Conservation (phyloP, 352 stramenopile genomes). For the Phytophthora vignae region DNA sequence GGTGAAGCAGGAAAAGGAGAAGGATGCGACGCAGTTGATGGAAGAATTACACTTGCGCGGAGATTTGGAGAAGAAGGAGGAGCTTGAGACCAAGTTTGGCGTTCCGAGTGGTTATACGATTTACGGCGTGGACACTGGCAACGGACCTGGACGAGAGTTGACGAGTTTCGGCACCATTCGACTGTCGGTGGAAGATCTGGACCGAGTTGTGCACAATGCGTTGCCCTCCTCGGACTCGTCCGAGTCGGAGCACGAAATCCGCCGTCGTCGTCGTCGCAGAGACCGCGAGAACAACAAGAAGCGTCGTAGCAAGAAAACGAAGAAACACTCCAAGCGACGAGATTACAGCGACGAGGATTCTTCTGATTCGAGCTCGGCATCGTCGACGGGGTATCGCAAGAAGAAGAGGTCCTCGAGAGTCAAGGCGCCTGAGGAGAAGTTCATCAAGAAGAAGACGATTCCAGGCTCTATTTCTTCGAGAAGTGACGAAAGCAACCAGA, state of each 20-base stretch:
- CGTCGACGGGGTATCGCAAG: conserved; percentile 13
- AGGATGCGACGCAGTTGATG: conserved; percentile 11
- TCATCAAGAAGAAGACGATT: not conserved
- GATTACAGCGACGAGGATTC: conserved; percentile 9
- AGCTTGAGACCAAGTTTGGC: not conserved
- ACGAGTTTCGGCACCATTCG: conserved; percentile 27
- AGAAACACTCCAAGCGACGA: conserved; percentile 18
- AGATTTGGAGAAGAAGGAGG: conserved; percentile 9
- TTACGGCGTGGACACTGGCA: not conserved
- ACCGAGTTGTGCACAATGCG: conserved; percentile 44
- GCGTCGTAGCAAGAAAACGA: conserved; percentile 7
- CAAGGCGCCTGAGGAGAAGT: conserved; percentile 1
- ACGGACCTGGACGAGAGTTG: not conserved
- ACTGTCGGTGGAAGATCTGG: conserved; percentile 30
- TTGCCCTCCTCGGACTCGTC: conserved; percentile 49
- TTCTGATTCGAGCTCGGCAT: conserved; percentile 15
- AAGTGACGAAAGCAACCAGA: conserved; percentile 17
- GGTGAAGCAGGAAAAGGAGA: conserved; percentile 10
- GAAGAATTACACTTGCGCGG: conserved; percentile 11
- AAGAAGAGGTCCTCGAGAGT: not conserved
- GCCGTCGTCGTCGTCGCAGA: conserved; percentile 20
- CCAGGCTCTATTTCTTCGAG: conserved; percentile 15
- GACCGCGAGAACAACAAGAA: conserved; percentile 6
- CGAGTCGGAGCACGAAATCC: conserved; percentile 34
- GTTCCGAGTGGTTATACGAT: conserved; percentile 19